A percentile compares a stretch with the other conserved stretches of the same genome.
These are phyloP conservation scores for Colletotrichum orbiculare DNA, from an alignment of 2,329 filamentous ascomycete species.

Conservation along the genomic window DNA sequence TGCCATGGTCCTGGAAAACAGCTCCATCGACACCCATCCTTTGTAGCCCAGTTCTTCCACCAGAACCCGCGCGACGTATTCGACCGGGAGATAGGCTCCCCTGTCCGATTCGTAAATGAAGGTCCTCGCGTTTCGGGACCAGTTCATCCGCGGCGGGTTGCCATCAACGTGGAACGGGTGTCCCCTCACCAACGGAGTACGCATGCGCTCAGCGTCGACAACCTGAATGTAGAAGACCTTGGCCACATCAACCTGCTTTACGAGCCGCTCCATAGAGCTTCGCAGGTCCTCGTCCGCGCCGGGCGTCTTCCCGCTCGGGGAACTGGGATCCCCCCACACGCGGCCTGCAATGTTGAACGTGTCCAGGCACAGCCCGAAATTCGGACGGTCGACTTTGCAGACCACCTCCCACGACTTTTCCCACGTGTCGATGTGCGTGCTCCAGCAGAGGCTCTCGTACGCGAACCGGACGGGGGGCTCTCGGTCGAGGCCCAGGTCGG, in stretches of 20 bases:
- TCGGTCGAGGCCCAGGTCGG: conserved; percentile 72
- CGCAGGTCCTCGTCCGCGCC: conserved; percentile 66
- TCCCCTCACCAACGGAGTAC: conserved; percentile 56
- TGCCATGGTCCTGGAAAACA: conserved; percentile 66
- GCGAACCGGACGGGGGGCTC: conserved; percentile 71
- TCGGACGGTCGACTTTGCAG: conserved; percentile 69
- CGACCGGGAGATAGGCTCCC: conserved; percentile 69
- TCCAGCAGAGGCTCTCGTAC: conserved; percentile 79
- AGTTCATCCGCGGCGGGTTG: conserved; percentile 70
- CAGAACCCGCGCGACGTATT: conserved; percentile 51
- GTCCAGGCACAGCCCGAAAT: conserved; percentile 83
- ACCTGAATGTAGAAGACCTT: conserved; percentile 83
- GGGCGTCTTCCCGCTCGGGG: conserved; percentile 59
- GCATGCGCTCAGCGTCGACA: conserved; percentile 76
- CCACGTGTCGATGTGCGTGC: conserved; percentile 77
- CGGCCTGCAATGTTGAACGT: conserved; percentile 81
- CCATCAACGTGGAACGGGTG: conserved; percentile 64
- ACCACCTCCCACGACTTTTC: conserved; percentile 77
- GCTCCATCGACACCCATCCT: conserved; percentile 61
- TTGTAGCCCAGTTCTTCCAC: conserved; percentile 7
- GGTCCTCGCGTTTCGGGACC: conserved; percentile 70
- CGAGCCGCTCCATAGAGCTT: conserved; percentile 64
- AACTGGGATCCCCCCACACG: conserved; percentile 72
- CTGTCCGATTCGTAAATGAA: conserved; percentile 67
- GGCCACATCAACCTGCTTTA: conserved; percentile 63